phyloP scores from a whole-genome alignment of 139 green algal genomes.

The Micromonas commoda region DNA sequence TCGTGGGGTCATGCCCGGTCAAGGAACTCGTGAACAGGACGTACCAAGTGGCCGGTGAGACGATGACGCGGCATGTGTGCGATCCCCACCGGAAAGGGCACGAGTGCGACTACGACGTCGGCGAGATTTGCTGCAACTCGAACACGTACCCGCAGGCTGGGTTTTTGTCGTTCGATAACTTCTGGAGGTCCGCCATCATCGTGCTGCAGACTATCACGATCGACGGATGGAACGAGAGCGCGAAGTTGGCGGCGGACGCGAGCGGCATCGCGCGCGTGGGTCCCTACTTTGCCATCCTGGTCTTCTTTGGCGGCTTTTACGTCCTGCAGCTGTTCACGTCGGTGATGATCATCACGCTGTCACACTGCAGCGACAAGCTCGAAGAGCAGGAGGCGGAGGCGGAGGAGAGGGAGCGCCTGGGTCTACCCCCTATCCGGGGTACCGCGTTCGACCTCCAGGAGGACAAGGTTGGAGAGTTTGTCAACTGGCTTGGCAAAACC shows the following conservation, averaged over 20 bases:
- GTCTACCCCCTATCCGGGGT: not conserved
- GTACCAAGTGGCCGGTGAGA: not conserved
- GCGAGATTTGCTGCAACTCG: not conserved
- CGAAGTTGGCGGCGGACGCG: not conserved
- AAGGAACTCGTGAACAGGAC: not conserved
- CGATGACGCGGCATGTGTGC: not conserved
- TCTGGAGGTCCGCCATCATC: not conserved
- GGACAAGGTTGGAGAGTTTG: too few relatives aligned
- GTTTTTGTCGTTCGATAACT: constrained; percentile 15
- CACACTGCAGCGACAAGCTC: not conserved
- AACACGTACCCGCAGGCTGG: not conserved
- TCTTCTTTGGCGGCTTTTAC: constrained; percentile 18
- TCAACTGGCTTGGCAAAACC: too few relatives aligned
- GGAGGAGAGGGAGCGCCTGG: not conserved
- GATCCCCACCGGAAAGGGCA: not conserved
- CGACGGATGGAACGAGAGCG: constrained; percentile 20
- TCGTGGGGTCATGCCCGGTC: not conserved
- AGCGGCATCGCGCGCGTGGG: not conserved
- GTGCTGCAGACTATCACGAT: constrained; percentile 19
- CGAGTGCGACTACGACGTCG: not conserved
- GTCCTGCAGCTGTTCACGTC: constrained; percentile 21
- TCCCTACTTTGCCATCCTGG: not conserved
- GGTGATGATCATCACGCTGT: constrained; percentile 14
- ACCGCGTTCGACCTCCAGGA: not conserved
- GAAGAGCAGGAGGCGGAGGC: not conserved